A percentile compares a stretch with the other conserved stretches of the same genome.
Conservation (phyloP, 2,329 filamentous ascomycete genomes). For the Xylaria sp. region DNA sequence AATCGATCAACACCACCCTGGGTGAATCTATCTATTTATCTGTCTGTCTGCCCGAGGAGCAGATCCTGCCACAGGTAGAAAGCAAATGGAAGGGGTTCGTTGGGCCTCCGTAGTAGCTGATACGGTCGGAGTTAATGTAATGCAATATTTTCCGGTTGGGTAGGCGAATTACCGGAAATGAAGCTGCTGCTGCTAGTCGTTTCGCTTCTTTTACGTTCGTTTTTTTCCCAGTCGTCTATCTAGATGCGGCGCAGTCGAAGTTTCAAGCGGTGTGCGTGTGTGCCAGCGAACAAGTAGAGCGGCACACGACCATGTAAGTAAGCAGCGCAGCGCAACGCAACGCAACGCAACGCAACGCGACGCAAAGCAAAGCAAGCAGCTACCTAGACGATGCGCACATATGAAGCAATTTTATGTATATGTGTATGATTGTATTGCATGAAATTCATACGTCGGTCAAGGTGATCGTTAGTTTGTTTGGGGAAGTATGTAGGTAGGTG, state of each 20-base stretch:
- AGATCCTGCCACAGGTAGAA: background rate
- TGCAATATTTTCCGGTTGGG: background rate
- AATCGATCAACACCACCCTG: background rate
- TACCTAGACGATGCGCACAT: background rate
- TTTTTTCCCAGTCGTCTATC: constrained; percentile 4
- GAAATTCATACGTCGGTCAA: background rate
- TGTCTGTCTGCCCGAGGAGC: constrained; percentile 8
- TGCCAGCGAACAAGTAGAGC: background rate
- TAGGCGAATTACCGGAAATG: background rate
- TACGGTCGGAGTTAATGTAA: constrained; percentile 1
- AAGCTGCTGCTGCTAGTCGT: background rate
- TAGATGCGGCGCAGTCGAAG: constrained; percentile 21
- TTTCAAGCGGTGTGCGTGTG: constrained; percentile 20
- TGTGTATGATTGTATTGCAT: background rate
- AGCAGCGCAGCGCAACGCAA: background rate
- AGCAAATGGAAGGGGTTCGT: background rate
- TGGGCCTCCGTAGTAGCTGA: background rate
- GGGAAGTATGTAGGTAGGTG: background rate
- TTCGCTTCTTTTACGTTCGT: background rate
- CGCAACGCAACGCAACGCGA: background rate
- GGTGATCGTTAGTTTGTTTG: background rate
- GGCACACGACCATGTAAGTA: background rate
- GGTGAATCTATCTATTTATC: background rate
- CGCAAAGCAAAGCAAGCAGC: background rate
- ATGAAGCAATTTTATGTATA: background rate